phyloP scores from a whole-genome alignment of 225 moss, liverwort and hornwort genomes.

The Ulota crispa region DNA sequence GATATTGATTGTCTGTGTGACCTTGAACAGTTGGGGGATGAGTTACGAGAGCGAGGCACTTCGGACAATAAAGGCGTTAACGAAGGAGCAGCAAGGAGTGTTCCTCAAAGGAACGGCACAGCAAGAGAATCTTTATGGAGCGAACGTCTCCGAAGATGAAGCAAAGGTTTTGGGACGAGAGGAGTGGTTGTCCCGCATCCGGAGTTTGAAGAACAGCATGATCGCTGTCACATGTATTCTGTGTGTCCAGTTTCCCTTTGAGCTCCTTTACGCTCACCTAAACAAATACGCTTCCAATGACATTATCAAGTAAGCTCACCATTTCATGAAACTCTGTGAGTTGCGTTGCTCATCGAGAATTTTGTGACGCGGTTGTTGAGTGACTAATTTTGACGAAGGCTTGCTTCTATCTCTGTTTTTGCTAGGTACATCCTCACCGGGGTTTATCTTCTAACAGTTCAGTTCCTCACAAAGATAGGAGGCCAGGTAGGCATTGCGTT shows the following conservation, averaged over 20 bases:
- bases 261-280: conserved; percentile 27
- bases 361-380: not conserved
- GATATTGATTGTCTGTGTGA: not conserved
- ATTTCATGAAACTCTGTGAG: not conserved
- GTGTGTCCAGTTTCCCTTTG: conserved; percentile 61
- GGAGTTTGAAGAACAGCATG: conserved; percentile 48
- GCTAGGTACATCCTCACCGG: conserved; percentile 43
- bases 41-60: conserved; percentile 52
- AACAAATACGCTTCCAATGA: conserved; percentile 24
- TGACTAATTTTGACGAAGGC: not conserved
- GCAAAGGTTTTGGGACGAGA: conserved; percentile 50
- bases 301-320: conserved; percentile 16
- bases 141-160: conserved; percentile 54
- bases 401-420: conserved; percentile 1
- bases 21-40: conserved; percentile 48
- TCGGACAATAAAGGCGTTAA: conserved; percentile 40
- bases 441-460: conserved; percentile 43
- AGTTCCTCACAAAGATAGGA: conserved; percentile 53
- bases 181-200: conserved; percentile 58
- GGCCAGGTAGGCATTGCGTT: conserved; percentile 35
- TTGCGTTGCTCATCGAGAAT: not conserved
- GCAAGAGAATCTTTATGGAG: conserved; percentile 50
- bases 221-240: conserved; percentile 53
- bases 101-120: conserved; percentile 33
- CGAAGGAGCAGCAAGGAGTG: conserved; percentile 44